A percentile compares a stretch with the other conserved stretches of the same genome.
Conservation (phyloP, 1,284 basidiomycete genomes). For the Uromyces viciae-fabae region DNA sequence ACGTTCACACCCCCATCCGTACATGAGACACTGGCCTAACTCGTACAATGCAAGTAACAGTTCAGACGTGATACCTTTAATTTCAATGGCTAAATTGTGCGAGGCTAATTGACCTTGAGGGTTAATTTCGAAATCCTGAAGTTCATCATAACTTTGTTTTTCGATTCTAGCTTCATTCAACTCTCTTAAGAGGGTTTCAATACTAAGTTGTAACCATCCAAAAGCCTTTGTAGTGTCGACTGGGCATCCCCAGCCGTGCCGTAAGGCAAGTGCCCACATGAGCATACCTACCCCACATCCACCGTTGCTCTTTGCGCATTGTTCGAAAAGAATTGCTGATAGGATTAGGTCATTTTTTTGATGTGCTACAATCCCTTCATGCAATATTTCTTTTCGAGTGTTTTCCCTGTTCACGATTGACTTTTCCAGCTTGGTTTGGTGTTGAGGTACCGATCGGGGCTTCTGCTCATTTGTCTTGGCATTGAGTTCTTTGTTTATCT, state of each 20-base stretch:
- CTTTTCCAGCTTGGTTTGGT: conserved; percentile 8
- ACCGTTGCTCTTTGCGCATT: conserved; percentile 26
- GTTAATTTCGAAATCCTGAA: conserved; percentile 1
- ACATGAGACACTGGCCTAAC: conserved; percentile 45
- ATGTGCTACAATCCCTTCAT: conserved; percentile 35
- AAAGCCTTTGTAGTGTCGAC: conserved; percentile 35
- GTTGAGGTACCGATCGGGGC: not conserved
- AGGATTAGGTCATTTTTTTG: conserved; percentile 33
- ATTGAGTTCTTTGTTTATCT: not conserved
- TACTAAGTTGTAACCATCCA: conserved; percentile 30
- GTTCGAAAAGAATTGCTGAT: conserved; percentile 32
- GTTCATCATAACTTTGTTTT: conserved; percentile 18
- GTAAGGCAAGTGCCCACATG: conserved; percentile 37
- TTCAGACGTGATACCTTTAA: conserved; percentile 29
- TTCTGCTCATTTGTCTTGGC: not conserved
- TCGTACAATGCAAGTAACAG: conserved; percentile 35
- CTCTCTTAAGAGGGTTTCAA: conserved; percentile 26
- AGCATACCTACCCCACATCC: conserved; percentile 38
- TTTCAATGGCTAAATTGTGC: conserved; percentile 10
- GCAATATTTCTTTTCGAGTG: conserved; percentile 1
- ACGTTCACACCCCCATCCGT: conserved; percentile 33
- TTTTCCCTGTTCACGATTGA: not conserved
- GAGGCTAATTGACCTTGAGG: not conserved
- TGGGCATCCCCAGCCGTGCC: conserved; percentile 43
- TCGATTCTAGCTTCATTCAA: conserved; percentile 19